These are phyloP conservation scores for Papiliotrema flavescens DNA, from an alignment of 1,284 basidiomycete species.

Conservation along the genomic window DNA sequence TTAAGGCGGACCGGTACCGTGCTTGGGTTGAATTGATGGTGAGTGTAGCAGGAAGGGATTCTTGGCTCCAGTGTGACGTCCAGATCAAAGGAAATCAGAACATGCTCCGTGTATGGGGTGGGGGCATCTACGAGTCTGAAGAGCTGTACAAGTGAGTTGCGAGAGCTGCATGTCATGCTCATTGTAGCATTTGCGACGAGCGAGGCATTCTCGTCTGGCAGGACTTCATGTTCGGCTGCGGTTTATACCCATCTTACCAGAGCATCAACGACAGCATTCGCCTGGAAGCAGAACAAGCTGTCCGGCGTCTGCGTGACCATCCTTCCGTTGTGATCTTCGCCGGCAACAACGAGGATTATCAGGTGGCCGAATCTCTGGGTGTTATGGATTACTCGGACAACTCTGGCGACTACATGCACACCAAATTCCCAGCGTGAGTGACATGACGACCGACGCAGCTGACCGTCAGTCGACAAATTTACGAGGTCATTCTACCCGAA, in stretches of 20 bases:
- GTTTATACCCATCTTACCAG: conserved; percentile 58
- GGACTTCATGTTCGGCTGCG: conserved; percentile 56
- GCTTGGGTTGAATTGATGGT: conserved; percentile 51
- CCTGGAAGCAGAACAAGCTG: conserved; percentile 52
- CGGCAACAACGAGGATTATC: conserved; percentile 75
- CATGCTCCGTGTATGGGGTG: conserved; percentile 56
- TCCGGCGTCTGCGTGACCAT: conserved; percentile 52
- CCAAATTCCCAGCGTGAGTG: conserved; percentile 68
- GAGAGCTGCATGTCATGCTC: background rate
- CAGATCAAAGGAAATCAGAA: conserved; percentile 54
- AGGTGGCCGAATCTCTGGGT: conserved; percentile 68
- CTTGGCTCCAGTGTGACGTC: background rate
- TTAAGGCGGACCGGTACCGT: conserved; percentile 52
- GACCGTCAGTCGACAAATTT: conserved; percentile 62
- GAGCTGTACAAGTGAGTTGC: conserved; percentile 51
- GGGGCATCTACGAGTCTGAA: conserved; percentile 54
- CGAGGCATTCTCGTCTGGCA: conserved; percentile 61
- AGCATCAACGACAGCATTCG: conserved; percentile 50
- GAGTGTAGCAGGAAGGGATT: conserved; percentile 7
- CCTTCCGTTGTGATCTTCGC: conserved; percentile 74
- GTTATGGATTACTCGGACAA: conserved; percentile 80
- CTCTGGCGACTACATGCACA: conserved; percentile 71
- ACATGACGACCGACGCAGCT: background rate
- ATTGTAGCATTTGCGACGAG: conserved; percentile 53
- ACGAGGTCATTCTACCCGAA: conserved; percentile 73